Evolutionary conservation across 1,284 basidiomycete genomes (phyloP).

Genomic region (Apiotrichum sp.): DNA sequence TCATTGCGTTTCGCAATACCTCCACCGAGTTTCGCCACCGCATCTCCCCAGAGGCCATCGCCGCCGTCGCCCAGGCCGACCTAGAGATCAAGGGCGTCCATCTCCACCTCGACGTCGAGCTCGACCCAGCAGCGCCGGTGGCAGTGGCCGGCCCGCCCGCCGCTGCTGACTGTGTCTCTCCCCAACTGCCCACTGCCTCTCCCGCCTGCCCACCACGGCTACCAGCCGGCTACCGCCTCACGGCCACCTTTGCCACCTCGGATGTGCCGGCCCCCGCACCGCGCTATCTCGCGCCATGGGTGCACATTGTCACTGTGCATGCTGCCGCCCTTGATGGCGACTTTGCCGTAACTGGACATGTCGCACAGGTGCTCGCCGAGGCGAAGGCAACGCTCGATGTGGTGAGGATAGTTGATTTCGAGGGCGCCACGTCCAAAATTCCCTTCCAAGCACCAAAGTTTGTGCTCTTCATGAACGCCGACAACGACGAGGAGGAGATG

Average conservation of each 20-base stretch:
- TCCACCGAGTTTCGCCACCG: background rate
- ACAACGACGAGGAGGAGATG: background rate
- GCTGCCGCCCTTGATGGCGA: constrained; percentile 6
- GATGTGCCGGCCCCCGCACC: background rate
- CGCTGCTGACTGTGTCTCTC: too few species aligned
- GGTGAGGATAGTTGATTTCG: background rate
- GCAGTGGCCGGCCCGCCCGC: background rate
- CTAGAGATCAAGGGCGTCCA: background rate
- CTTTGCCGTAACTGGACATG: constrained; percentile 6
- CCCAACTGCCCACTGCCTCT: too few species aligned
- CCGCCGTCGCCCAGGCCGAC: background rate
- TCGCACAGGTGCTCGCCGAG: background rate
- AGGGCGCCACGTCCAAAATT: background rate
- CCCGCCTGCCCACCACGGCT: too few species aligned
- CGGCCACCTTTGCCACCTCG: background rate
- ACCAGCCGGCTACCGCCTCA: background rate
- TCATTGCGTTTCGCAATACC: background rate
- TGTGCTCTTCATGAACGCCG: background rate
- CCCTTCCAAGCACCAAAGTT: constrained; percentile 2
- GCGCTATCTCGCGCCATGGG: background rate
- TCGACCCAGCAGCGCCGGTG: too few species aligned
- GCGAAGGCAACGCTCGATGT: background rate
- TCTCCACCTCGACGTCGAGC: background rate
- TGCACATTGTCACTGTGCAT: background rate
- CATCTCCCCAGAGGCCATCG: background rate